Base-by-base conservation (phyloP, 2,329 filamentous ascomycete genomes). In the Sporothrix pallida region DNA sequence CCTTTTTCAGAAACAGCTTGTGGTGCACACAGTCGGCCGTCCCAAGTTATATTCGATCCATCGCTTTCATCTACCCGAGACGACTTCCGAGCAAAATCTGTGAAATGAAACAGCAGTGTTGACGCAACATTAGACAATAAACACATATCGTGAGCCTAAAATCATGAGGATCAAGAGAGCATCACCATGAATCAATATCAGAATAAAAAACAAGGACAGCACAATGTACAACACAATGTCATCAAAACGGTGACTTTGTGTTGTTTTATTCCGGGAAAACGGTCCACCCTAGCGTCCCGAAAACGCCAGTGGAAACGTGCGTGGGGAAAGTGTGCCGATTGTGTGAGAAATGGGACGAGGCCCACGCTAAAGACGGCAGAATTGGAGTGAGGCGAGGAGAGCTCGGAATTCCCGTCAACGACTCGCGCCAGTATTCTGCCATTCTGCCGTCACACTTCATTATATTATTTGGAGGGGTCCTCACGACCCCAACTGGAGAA, bases 211-310 rank as follows among this genome's bases (percentile, higher is more conserved):
- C 31, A 37, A 37, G 4, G 1, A 37, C 31, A 37, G 31, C 31
- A 37, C 7, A 37, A 37, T 6, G 31, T 37, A 37, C 31, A 37
- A 37, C 5, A 7, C 31, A 37, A 37, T 37, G 31, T 26, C 23
- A 26, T 26, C 23, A 37, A 37, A 37, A 37, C 31, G 23, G 23
- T 26, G 23, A 26, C 23, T 26, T 1, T 3, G 23, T 26, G 23
- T 26, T 26, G 23, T 26, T 26, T 26, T 26, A 26, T 26, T 26
- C 23, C 60, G 60, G 60, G 58, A 44, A 65, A 48, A 67, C 62
- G 42, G 44, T 26, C 20, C 44, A 46, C 13, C 62, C 20, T 67
- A 67, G 63, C 63, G 63, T 48, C 63, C 44, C 63, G 44, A 63
- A 62, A 46, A 63, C 60, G 60, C 44, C 37, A 17, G 31, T 37